These are phyloP conservation scores for Exophiala bonariae DNA, from an alignment of 2,329 filamentous ascomycete genomes.

Conservation along the genomic window DNA sequence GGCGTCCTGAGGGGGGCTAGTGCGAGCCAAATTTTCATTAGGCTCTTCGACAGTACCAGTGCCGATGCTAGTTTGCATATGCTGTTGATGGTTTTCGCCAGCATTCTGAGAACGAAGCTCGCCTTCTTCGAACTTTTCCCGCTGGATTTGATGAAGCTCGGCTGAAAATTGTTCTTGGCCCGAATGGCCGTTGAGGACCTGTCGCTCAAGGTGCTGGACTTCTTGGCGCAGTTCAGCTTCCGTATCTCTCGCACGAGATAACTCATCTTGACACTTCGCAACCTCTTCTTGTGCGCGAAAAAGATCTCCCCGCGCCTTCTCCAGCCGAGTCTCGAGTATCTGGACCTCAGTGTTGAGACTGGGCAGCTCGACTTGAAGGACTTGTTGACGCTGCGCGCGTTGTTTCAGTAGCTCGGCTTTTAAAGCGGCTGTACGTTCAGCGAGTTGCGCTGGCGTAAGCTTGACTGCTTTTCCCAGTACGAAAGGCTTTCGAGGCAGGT, in stretches of 20 bases:
- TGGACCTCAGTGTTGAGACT: constrained; percentile 46
- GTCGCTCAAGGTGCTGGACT: constrained; percentile 42
- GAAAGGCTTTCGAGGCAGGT: neutral
- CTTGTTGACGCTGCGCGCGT: constrained; percentile 45
- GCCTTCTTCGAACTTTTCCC: constrained; percentile 39
- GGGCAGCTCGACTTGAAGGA: constrained; percentile 50
- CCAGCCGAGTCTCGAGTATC: constrained; percentile 36
- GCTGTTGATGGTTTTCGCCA: neutral
- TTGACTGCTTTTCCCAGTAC: constrained; percentile 7
- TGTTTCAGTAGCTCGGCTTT: constrained; percentile 36
- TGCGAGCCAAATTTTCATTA: neutral
- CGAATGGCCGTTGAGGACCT: constrained; percentile 40
- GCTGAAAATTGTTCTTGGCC: constrained; percentile 45
- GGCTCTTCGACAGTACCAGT: neutral
- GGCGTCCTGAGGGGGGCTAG: neutral
- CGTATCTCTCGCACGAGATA: constrained; percentile 29
- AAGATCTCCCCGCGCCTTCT: constrained; percentile 36
- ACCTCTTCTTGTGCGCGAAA: constrained; percentile 29
- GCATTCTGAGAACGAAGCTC: neutral
- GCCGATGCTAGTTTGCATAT: neutral
- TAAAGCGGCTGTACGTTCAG: constrained; percentile 21
- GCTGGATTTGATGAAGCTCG: constrained; percentile 50
- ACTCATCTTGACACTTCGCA: constrained; percentile 6
- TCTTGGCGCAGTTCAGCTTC: constrained; percentile 45
- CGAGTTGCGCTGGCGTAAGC: constrained; percentile 22